Conservation (phyloP, 768 basidiomycete genomes). For the Baorangia bicolor region DNA sequence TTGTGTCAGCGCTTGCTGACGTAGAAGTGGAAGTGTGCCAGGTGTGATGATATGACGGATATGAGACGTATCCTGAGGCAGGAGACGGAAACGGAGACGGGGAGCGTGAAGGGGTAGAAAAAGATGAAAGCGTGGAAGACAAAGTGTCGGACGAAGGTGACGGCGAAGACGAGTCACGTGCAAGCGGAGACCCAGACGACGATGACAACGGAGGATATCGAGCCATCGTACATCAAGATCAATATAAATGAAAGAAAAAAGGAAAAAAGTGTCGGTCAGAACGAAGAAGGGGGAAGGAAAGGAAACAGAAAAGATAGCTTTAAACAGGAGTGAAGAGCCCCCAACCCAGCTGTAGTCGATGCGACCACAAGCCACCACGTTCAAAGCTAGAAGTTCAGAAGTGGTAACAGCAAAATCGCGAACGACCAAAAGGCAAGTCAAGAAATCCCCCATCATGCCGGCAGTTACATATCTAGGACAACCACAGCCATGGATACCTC, state of each 20-base stretch:
- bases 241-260: background rate
- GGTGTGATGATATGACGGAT: background rate
- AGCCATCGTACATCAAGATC: constrained; percentile 6
- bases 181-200: background rate
- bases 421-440: background rate
- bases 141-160: constrained; percentile 2
- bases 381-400: constrained; percentile 11
- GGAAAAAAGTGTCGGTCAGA: background rate
- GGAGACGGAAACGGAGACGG: background rate
- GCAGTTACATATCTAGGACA: background rate
- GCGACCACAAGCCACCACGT: background rate
- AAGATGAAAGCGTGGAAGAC: constrained; percentile 4
- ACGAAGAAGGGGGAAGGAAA: background rate
- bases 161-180: background rate
- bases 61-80: background rate
- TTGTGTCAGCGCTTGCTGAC: constrained; percentile 10
- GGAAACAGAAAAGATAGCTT: background rate
- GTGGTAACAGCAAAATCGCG: background rate
- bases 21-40: background rate
- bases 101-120: background rate
- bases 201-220: background rate
- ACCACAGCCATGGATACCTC: background rate
- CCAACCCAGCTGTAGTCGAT: background rate
- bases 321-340: background rate
- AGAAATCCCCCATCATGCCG: background rate